Conservation (phyloP, 2,329 filamentous ascomycete species). For the Ophiostoma sp. region DNA sequence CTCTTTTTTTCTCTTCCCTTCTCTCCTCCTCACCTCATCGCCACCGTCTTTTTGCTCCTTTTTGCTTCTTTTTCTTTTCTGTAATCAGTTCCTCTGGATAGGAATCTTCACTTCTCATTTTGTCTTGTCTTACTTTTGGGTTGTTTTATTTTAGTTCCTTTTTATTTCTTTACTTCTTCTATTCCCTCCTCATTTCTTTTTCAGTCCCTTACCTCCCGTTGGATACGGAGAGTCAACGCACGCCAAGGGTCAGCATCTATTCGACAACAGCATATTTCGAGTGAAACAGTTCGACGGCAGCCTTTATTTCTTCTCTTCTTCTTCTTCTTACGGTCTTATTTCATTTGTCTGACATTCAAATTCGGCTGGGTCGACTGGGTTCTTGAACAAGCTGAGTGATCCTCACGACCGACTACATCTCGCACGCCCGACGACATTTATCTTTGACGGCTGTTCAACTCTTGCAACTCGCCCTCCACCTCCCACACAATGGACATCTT, state of each 20-base stretch:
- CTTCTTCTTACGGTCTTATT: not conserved
- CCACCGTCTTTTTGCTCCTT: not conserved
- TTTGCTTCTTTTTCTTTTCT: not conserved
- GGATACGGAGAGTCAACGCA: not conserved
- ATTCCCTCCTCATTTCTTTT: not conserved
- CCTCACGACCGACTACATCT: not conserved
- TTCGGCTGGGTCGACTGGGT: conserved; percentile 1
- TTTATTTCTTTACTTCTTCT: not conserved
- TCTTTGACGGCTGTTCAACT: not conserved
- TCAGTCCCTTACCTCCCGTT: conserved; percentile 10
- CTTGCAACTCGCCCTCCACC: too few species aligned
- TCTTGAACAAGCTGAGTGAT: not conserved
- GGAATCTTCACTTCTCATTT: not conserved
- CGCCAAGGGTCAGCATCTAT: not conserved
- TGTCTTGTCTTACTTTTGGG: not conserved
- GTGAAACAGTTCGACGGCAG: not conserved
- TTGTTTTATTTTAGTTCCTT: not conserved
- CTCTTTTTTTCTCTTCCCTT: not conserved
- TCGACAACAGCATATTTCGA: not conserved
- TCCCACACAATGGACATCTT: conserved; percentile 25
- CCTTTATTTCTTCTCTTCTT: not conserved
- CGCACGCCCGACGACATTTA: not conserved
- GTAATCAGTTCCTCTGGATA: too few species aligned
- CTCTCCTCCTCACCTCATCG: not conserved
- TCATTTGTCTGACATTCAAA: not conserved